Conservation (phyloP, 495 filamentous ascomycete genomes). For the Saxophila tyrrhenica region DNA sequence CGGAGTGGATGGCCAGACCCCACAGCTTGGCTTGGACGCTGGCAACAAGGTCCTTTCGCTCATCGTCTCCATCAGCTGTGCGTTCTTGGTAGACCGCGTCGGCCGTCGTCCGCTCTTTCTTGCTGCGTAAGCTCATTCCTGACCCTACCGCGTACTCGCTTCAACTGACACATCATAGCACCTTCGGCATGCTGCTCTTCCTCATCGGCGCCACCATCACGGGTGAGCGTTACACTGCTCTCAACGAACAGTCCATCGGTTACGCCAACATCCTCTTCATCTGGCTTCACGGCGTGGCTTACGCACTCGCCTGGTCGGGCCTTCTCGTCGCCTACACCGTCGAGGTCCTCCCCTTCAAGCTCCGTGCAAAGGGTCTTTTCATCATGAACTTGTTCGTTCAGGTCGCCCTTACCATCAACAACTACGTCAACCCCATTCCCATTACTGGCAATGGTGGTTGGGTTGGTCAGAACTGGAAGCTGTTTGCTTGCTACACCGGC, state of each 20-base stretch:
- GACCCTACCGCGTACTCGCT: too few species aligned
- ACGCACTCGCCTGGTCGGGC: conserved; percentile 36
- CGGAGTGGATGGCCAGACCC: conserved; percentile 33
- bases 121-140: conserved; percentile 6
- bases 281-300: conserved; percentile 22
- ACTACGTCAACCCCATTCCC: conserved; percentile 34
- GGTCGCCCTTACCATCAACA: conserved; percentile 42
- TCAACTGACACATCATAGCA: conserved; percentile 27
- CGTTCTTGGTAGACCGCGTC: conserved; percentile 14
- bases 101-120: conserved; percentile 15
- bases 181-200: conserved; percentile 11
- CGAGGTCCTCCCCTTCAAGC: conserved; percentile 56
- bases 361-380: conserved; percentile 62
- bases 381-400: conserved; percentile 18
- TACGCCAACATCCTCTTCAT: conserved; percentile 39
- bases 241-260: conserved; percentile 45
- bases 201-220: conserved; percentile 22
- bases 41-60: conserved; percentile 6
- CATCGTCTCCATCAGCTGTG: conserved; percentile 10
- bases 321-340: conserved; percentile 47
- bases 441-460: conserved; percentile 18
- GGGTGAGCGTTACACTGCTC: conserved; percentile 16
- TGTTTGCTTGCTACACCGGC: conserved; percentile 52
- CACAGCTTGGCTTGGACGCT: conserved; percentile 11
- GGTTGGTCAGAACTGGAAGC: conserved; percentile 44